Evolutionary conservation across 2,329 filamentous ascomycete genomes (phyloP), one percentile per base, ranked within the genome.

Genomic region (Raffaelea ambrosiae): DNA sequence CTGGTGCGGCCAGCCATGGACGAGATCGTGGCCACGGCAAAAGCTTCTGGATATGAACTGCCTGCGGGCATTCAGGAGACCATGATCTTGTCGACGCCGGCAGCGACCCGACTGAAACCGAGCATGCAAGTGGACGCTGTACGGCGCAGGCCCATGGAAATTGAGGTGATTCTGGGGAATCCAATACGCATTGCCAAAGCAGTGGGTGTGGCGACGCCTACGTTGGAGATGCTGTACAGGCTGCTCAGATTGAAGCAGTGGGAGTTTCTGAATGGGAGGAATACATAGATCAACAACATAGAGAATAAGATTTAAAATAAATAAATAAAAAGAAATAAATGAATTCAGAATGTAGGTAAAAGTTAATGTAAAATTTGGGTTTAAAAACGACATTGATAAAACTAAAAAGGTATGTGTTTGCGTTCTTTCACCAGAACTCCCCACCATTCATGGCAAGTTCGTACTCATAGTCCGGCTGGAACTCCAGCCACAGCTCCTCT

Each of bases 81-180:
- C 26, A 54, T 63, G 16, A 35, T 36, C 1, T 18, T 51, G 5
- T 56, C 59, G 0, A 60, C 60, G 4, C 54, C 39, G 13, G 43
- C 61, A 13, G 57, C 59, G 48, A 11, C 19, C 5, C 13, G 35
- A n/a, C 19, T 19, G 3, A 19, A 20, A 16, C 57, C 56, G 22
- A 60, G 58, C 35, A 64, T 64, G 62, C 36, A 61, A 53, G 53
- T 56, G 10, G 62, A 64, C 52, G 57, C 50, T 36, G 31, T 61
- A 8, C 54, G 48, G 19, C 47, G 48, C 9, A 57, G 51, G 48
- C 51, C 20, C 3, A 33, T 63, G 36, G 62, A 64, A 56, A 57
- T 58, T 11, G 62, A 63, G 50, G 59, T 60, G 26, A 60, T 63
- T 29, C 53, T 63, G 20, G 61, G 61, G 11, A 63, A 63, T 48